Conservation (phyloP, 169 alveolate species). For the Sarcocystis neurona region DNA sequence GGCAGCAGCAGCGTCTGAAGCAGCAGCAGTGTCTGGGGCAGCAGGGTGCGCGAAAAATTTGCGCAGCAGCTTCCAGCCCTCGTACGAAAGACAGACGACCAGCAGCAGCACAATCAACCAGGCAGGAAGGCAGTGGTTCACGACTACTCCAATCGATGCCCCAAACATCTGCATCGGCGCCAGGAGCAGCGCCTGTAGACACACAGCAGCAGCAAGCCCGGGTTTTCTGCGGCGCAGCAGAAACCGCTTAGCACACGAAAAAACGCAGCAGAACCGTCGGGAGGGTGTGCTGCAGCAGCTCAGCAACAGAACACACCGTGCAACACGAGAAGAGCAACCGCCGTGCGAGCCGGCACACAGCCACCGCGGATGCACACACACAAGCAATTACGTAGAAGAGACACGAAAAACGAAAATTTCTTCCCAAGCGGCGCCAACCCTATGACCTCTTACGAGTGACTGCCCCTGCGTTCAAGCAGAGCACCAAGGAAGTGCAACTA, state of each 20-base stretch:
- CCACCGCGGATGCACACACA: not conserved
- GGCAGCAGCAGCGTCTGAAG: too few relatives aligned
- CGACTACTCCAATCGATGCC: slow-evolving; percentile 45
- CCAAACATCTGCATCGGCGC: slow-evolving; percentile 68
- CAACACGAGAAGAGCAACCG: not conserved
- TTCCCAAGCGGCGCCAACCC: too few relatives aligned
- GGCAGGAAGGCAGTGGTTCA: slow-evolving; percentile 50
- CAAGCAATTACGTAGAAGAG: too few relatives aligned
- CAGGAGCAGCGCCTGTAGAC: slow-evolving; percentile 38
- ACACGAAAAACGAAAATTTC: too few relatives aligned
- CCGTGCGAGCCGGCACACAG: slow-evolving; percentile 15
- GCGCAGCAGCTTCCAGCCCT: not conserved
- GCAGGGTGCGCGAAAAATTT: too few relatives aligned
- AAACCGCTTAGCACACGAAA: not conserved
- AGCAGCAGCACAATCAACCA: slow-evolving; percentile 49
- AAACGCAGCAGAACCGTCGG: not conserved
- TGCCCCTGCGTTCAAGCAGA: too few relatives aligned
- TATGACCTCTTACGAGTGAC: too few relatives aligned
- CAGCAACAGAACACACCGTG: not conserved
- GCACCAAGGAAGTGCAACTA: too few relatives aligned
- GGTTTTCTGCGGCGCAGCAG: not conserved
- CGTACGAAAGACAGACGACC: slow-evolving; percentile 9
- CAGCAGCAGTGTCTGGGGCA: too few relatives aligned
- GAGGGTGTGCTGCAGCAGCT: not conserved
- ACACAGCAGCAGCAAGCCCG: not conserved